Conservation (phyloP, 2,329 filamentous ascomycete genomes). For the Cercospora beticola region DNA sequence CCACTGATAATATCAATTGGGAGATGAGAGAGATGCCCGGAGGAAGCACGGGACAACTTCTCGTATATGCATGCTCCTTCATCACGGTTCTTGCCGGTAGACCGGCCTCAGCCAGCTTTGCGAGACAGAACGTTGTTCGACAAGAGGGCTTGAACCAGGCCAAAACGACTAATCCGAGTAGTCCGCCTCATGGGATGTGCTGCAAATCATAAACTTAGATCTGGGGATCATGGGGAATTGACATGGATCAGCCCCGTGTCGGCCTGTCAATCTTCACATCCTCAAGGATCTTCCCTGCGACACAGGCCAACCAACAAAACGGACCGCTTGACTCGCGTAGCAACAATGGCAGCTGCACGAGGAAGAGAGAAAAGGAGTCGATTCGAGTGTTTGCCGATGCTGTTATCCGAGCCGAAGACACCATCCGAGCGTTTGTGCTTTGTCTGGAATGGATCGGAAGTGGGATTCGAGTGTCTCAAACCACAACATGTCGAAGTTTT, state of each 20-base stretch:
- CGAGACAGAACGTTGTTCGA: background rate
- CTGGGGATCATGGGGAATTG: background rate
- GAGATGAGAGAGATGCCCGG: background rate
- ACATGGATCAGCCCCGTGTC: background rate
- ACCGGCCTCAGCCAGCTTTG: conserved; percentile 3
- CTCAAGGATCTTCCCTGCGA: background rate
- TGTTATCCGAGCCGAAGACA: background rate
- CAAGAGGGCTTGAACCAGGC: background rate
- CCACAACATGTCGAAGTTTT: background rate
- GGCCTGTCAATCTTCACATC: background rate
- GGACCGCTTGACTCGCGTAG: background rate
- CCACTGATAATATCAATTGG: background rate
- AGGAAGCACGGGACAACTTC: background rate
- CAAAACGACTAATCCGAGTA: background rate
- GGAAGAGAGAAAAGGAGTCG: background rate
- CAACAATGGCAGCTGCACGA: background rate
- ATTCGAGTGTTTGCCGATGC: background rate
- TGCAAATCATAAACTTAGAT: background rate
- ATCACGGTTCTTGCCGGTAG: background rate
- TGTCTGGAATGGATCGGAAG: background rate
- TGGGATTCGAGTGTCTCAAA: background rate
- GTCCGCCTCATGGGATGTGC: conserved; percentile 10
- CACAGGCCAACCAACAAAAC: background rate
- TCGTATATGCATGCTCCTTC: conserved; percentile 5
- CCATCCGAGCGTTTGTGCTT: background rate